Conservation (phyloP, 805 yeast genomes). For the Ogataea pignaliae region DNA sequence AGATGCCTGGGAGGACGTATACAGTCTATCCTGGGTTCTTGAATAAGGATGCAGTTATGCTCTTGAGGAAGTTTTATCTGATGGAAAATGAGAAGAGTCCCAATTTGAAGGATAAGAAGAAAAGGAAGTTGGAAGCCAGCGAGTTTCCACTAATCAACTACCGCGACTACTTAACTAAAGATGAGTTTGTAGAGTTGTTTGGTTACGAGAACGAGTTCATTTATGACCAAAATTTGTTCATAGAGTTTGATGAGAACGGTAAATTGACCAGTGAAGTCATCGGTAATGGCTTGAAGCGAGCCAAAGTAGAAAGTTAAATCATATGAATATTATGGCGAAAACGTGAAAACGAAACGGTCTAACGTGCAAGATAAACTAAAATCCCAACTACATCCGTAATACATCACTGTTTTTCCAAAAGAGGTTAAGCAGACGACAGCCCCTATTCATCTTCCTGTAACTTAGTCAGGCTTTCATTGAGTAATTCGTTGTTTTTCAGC, state of each 20-base stretch:
- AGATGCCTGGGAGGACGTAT: constrained; percentile 34
- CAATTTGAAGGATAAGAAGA: constrained; percentile 66
- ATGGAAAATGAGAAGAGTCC: constrained; percentile 87
- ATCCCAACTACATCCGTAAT: neutral
- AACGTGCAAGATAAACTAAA: neutral
- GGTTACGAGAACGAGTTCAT: constrained; percentile 35
- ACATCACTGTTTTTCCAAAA: neutral
- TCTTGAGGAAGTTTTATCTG: constrained; percentile 79
- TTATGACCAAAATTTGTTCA: constrained; percentile 20
- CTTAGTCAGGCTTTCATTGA: constrained; percentile 20
- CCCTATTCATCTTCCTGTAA: neutral
- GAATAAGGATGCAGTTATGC: constrained; percentile 75
- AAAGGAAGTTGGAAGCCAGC: constrained; percentile 52
- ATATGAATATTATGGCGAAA: neutral
- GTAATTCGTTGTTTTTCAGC: constrained; percentile 21
- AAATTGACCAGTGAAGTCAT: constrained; percentile 6
- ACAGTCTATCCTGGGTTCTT: constrained; percentile 70
- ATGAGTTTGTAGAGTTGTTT: constrained; percentile 47
- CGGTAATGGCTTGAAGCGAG: constrained; percentile 5
- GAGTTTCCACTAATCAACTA: constrained; percentile 61
- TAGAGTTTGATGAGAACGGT: constrained; percentile 22
- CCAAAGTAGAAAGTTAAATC: neutral
- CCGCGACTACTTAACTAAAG: constrained; percentile 43
- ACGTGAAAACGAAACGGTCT: neutral
- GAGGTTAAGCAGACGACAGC: neutral